Conservation (phyloP, 129 eudicot genomes). For the Centella asiatica region DNA sequence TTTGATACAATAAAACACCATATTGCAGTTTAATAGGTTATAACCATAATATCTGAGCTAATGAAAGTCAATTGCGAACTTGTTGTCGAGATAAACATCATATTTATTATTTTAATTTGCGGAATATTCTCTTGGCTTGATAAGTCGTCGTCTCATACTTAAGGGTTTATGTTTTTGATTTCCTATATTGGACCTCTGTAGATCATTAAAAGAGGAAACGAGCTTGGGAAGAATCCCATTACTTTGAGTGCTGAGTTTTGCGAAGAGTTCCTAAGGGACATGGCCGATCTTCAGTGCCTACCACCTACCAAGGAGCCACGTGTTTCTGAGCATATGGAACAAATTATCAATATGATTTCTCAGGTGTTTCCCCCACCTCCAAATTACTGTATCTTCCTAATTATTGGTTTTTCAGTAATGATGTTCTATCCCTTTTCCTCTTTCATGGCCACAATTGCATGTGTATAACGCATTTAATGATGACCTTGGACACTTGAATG, state of each 20-base stretch:
- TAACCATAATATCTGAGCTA: neutral
- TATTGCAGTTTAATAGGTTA: neutral
- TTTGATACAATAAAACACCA: too few species aligned
- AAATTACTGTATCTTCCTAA: neutral
- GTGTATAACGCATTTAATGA: too few species aligned
- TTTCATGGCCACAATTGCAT: neutral
- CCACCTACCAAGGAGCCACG: slow-evolving; percentile 69
- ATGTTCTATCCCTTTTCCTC: slow-evolving; percentile 2
- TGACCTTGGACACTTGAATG: too few species aligned
- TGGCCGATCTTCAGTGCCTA: slow-evolving; percentile 84
- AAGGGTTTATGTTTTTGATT: slow-evolving; percentile 2
- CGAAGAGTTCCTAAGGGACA: slow-evolving; percentile 58
- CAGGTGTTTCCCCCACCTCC: slow-evolving; percentile 43
- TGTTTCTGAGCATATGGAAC: slow-evolving; percentile 78
- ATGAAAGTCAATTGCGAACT: neutral
- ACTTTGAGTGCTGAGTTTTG: slow-evolving; percentile 59
- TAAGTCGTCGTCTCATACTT: neutral
- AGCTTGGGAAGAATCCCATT: slow-evolving; percentile 60
- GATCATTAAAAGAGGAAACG: slow-evolving; percentile 83
- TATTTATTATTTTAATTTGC: neutral
- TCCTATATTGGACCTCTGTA: slow-evolving; percentile 21
- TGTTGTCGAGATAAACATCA: neutral
- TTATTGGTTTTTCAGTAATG: neutral
- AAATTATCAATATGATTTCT: slow-evolving; percentile 61
- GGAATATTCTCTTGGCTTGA: neutral